phyloP scores from a whole-genome alignment of 2,329 filamentous ascomycete species.

The Alternaria arborescens region DNA sequence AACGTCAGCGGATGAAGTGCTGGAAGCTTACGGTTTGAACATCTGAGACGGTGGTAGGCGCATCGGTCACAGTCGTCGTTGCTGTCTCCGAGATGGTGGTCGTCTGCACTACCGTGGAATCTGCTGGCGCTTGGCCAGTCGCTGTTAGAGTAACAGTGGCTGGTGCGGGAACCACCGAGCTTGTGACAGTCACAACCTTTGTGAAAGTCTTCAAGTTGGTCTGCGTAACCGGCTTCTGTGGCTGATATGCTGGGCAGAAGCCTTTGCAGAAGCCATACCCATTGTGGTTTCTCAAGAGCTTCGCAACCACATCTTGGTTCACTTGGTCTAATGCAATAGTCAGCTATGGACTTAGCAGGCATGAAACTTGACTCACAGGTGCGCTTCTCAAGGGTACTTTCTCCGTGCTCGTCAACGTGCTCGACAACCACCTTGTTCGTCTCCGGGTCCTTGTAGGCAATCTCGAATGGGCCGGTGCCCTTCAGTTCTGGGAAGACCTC shows the following conservation, averaged over 20 bases:
- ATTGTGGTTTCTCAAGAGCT: neutral
- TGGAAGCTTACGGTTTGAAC: neutral
- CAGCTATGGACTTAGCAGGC: neutral
- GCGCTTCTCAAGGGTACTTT: neutral
- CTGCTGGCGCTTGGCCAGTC: neutral
- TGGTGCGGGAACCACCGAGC: neutral
- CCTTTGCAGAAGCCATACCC: neutral
- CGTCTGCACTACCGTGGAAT: neutral
- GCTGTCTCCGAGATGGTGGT: neutral
- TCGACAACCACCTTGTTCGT: neutral
- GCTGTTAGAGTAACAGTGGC: neutral
- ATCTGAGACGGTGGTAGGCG: neutral
- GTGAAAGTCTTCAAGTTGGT: neutral
- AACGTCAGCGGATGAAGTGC: neutral
- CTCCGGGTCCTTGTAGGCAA: neutral
- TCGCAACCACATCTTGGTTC: neutral
- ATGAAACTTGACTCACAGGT: neutral
- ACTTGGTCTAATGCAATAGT: neutral
- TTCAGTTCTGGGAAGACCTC: neutral
- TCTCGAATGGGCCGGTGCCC: neutral
- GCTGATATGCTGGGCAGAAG: neutral
- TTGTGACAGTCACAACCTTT: neutral
- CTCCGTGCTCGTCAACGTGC: neutral
- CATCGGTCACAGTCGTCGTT: neutral
- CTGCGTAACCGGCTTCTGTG: neutral